Evolutionary conservation across 148 eudicot genomes (phyloP).

Genomic region (Dysphania ambrosioides): DNA sequence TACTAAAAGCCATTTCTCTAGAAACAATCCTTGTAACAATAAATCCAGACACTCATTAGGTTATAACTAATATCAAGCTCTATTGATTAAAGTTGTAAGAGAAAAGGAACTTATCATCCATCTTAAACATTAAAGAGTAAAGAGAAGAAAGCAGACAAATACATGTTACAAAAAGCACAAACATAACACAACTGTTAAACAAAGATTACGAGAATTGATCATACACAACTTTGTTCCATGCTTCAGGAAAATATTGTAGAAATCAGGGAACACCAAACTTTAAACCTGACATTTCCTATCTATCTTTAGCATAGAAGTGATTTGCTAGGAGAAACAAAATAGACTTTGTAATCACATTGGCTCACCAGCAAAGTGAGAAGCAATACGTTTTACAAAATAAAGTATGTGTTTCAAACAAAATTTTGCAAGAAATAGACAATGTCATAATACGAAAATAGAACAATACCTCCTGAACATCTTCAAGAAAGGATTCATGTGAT

Average conservation of each 20-base stretch:
- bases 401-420: not conserved
- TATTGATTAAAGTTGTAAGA: not conserved
- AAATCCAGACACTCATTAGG: not conserved
- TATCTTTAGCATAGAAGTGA: not conserved
- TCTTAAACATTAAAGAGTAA: too few relatives aligned
- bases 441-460: not conserved
- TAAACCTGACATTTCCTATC: not conserved
- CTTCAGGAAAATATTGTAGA: not conserved
- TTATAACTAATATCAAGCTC: not conserved
- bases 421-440: not conserved
- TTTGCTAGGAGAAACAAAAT: not conserved
- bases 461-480: conserved; percentile 69
- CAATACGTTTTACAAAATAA: not conserved
- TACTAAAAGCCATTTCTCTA: not conserved
- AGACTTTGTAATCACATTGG: not conserved
- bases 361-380: not conserved
- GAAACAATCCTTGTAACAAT: not conserved
- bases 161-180: not conserved
- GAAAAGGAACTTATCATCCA: too few relatives aligned
- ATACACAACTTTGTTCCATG: not conserved
- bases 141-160: not conserved
- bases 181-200: not conserved
- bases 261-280: not conserved
- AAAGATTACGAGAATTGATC: not conserved
- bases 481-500: conserved; percentile 64